Base-by-base conservation (phyloP, 2,329 filamentous ascomycete genomes). In the Aspergillus pseudoviridinutans region DNA sequence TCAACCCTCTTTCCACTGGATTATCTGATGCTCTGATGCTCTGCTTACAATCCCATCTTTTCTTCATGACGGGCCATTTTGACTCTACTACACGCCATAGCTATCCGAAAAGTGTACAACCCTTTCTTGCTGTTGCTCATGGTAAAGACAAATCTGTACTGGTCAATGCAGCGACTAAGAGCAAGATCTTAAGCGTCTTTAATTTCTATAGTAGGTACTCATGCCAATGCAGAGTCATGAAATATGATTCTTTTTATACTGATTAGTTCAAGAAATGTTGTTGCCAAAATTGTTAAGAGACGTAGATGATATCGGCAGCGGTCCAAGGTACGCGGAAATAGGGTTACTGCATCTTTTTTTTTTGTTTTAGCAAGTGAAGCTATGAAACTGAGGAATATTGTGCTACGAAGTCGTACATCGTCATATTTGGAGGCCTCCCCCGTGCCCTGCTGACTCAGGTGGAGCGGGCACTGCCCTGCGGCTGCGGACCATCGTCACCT, bases 401-500 rank as follows among this genome's bases (percentile, higher is more conserved):
- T 38, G 32, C 14, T 17, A 17, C 29, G 29, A n/a, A 27, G 25
- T n/a, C 10, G 22, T 17, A 35, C 17, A 35, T 44, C 42, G 38
- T 56, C 56, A 41, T 57, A 51, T 58, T 60, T 57, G 29, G 29
- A 50, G 20, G 32, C 32, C 29, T 14, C 4, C 12, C 10, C 32
- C 32, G 49, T 25, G 27, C n/a, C 52, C 56, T 55, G 61, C 61
- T 62, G 58, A 63, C 49, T 64, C 51, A 53, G 54, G 42, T 51
- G 53, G 61, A 44, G 57, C 51, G 47, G 50, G 54, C 54, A 47
- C 44, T 47, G 50, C 51, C 58, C 53, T 61, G 61, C 62, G 59
- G 58, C 61, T 60, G 47, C 53, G 59, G 58, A 51, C 59, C 55
- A 54, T 56, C 57, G 61, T 61, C 58, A 64, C 56, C 57, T 55